Evolutionary conservation across 345 rosid genomes (phyloP).

Genomic region (Bruguiera gymnorhiza): DNA sequence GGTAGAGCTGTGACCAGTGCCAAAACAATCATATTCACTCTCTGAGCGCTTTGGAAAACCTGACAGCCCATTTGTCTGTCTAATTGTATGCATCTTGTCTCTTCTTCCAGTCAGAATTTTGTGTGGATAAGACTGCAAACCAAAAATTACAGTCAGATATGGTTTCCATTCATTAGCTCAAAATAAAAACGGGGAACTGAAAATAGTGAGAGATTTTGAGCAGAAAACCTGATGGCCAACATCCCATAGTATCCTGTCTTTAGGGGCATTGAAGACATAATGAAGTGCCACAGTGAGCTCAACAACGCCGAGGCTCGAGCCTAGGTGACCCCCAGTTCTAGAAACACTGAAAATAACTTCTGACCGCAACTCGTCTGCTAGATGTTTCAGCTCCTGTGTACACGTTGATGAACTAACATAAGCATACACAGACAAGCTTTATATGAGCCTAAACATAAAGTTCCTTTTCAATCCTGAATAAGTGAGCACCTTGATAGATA

Average conservation of each 20-base stretch:
- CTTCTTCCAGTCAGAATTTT: conserved; percentile 95
- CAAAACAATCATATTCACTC: conserved; percentile 93
- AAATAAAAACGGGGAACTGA: not conserved
- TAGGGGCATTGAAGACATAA: conserved; percentile 84
- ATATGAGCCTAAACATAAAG: not conserved
- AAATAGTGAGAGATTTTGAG: not conserved
- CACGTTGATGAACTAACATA: not conserved
- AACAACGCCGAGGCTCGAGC: conserved; percentile 96
- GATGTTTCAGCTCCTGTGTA: conserved; percentile 74
- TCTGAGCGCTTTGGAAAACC: conserved; percentile 90
- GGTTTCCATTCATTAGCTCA: not conserved
- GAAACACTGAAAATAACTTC: conserved; percentile 93
- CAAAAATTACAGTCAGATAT: not conserved
- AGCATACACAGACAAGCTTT: not conserved
- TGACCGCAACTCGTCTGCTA: conserved; percentile 80
- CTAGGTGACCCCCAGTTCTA: conserved; percentile 91
- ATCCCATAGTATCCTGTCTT: conserved; percentile 90
- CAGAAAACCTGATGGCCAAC: conserved; percentile 88
- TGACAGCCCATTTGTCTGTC: conserved; percentile 85
- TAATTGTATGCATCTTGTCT: conserved; percentile 79
- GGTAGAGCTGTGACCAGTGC: conserved; percentile 93
- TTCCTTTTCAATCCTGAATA: not conserved
- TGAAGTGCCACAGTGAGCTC: conserved; percentile 99
- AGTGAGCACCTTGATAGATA: conserved; percentile 58
- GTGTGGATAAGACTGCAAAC: conserved; percentile 81